These are phyloP conservation scores for Beauveria australis DNA, from an alignment of 2,329 filamentous ascomycete species.

Conservation along the genomic window DNA sequence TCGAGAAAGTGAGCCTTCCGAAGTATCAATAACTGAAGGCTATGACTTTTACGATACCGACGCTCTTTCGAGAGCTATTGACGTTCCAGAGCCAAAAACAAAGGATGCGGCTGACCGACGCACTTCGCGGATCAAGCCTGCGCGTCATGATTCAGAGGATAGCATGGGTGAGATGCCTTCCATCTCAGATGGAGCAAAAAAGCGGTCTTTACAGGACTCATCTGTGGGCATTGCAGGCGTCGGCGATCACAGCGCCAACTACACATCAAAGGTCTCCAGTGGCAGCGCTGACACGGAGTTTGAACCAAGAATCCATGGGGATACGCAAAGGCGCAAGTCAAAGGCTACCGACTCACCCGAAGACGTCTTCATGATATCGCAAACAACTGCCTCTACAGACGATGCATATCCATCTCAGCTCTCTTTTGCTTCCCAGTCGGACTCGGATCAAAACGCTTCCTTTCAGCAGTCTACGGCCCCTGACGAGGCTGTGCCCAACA, in stretches of 20 bases:
- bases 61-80: slow-evolving; percentile 42
- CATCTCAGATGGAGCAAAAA: slow-evolving; percentile 39
- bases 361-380: slow-evolving; percentile 37
- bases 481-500: slow-evolving; percentile 13
- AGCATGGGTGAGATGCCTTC: slow-evolving; percentile 53
- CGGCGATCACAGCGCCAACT: not conserved
- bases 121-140: slow-evolving; percentile 15
- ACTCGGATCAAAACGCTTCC: slow-evolving; percentile 16
- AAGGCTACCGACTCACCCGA: slow-evolving; percentile 25
- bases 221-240: not conserved
- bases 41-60: slow-evolving; percentile 60
- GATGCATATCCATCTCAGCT: slow-evolving; percentile 24
- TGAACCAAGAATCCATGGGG: slow-evolving; percentile 7
- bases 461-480: slow-evolving; percentile 11
- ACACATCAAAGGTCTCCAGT: slow-evolving; percentile 14
- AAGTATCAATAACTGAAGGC: slow-evolving; percentile 48
- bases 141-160: slow-evolving; percentile 49
- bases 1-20: slow-evolving; percentile 38
- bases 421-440: slow-evolving; percentile 22
- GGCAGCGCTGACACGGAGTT: slow-evolving; percentile 4
- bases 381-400: slow-evolving; percentile 34
- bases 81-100: slow-evolving; percentile 38
- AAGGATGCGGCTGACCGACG: slow-evolving; percentile 20
- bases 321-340: not conserved
- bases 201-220: not conserved